phyloP scores from a whole-genome alignment of 179 eudicot genomes.

The Pouteria campechiana region DNA sequence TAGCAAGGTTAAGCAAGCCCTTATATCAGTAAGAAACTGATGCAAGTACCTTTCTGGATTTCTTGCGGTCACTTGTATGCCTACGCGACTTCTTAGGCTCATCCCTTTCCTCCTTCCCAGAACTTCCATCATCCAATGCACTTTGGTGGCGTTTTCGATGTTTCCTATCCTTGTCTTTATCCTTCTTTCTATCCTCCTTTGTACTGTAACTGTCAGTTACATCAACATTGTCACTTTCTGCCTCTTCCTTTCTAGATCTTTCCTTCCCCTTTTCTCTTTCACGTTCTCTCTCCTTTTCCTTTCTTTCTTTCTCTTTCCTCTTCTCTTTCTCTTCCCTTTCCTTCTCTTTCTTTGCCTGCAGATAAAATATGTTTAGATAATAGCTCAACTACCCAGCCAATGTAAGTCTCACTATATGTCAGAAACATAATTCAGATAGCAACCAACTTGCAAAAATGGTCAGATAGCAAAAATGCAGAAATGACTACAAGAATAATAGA shows the following conservation, averaged over 20 bases:
- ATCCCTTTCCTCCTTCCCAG: constrained; percentile 84
- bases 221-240: constrained; percentile 59
- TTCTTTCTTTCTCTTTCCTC: constrained; percentile 28
- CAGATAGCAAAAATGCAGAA: neutral
- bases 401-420: too few relatives aligned
- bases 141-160: constrained; percentile 90
- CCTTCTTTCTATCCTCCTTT: constrained; percentile 60
- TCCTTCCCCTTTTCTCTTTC: constrained; percentile 27
- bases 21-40: too few relatives aligned
- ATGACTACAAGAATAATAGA: neutral
- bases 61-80: constrained; percentile 87
- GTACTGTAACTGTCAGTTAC: constrained; percentile 33
- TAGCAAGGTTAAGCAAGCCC: too few relatives aligned
- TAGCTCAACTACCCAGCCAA: too few relatives aligned
- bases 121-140: constrained; percentile 54
- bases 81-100: constrained; percentile 77
- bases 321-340: constrained; percentile 64
- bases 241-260: constrained; percentile 66
- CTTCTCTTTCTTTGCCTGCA: constrained; percentile 80
- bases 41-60: constrained; percentile 71
- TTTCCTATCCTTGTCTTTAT: constrained; percentile 71
- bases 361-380: too few relatives aligned
- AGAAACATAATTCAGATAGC: too few relatives aligned
- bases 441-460: too few relatives aligned
- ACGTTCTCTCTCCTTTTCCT: constrained; percentile 25